Evolutionary conservation across 805 yeast species (phyloP).

Genomic region (Wickerhamiella cacticola): DNA sequence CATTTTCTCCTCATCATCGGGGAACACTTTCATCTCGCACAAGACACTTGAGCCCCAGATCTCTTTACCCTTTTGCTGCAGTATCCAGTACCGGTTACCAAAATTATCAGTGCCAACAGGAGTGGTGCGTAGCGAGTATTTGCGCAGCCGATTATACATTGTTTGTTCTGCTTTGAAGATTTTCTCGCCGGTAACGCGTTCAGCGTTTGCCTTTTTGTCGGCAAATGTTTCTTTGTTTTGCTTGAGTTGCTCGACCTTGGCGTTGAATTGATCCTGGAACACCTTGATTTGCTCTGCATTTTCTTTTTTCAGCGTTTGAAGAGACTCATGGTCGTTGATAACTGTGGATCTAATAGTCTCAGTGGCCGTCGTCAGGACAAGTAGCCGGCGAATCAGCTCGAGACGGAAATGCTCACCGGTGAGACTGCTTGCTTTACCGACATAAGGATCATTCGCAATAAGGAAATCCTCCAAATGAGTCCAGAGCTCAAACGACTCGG

Average conservation of each 20-base stretch:
- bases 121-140: slow-evolving; percentile 26
- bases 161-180: slow-evolving; percentile 25
- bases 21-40: slow-evolving; percentile 21
- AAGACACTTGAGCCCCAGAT: slow-evolving; percentile 30
- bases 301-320: slow-evolving; percentile 22
- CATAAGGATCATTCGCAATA: slow-evolving; percentile 15
- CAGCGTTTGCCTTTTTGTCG: slow-evolving; percentile 21
- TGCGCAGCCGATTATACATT: slow-evolving; percentile 23
- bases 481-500: slow-evolving; percentile 29
- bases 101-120: slow-evolving; percentile 27
- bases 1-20: slow-evolving; percentile 15
- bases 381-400: slow-evolving; percentile 23
- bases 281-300: slow-evolving; percentile 24
- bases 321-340: slow-evolving; percentile 26
- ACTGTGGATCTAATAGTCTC: slow-evolving; percentile 29
- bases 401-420: slow-evolving; percentile 24
- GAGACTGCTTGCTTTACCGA: slow-evolving; percentile 17
- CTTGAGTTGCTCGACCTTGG: slow-evolving; percentile 19
- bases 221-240: slow-evolving; percentile 12
- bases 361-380: slow-evolving; percentile 26
- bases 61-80: slow-evolving; percentile 27
- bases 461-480: slow-evolving; percentile 23
- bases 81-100: slow-evolving; percentile 30
- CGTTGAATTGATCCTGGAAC: slow-evolving; percentile 20
- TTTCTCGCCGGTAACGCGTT: slow-evolving; percentile 21